A percentile compares a stretch with the other conserved stretches of the same genome.
Evolutionary conservation across 495 filamentous ascomycete species (phyloP).

Genomic region (Usnea hakonensis): DNA sequence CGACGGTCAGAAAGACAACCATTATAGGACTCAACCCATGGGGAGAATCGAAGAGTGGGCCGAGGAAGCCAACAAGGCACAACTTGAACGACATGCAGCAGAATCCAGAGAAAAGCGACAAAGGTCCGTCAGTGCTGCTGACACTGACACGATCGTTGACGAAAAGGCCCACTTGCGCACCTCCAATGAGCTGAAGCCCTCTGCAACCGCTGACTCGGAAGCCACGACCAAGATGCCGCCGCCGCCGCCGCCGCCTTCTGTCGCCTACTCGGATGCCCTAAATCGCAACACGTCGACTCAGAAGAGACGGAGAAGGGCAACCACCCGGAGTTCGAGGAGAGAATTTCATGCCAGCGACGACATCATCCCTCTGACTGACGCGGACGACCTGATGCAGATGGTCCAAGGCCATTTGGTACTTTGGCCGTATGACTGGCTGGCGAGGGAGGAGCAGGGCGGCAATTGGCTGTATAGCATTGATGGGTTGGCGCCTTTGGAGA

Average conservation of each 20-base stretch:
- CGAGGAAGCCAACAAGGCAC: conserved; percentile 25
- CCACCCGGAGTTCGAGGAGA: conserved; percentile 65
- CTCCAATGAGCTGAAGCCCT: conserved; percentile 21
- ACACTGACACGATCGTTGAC: conserved; percentile 19
- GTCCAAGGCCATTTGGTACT: conserved; percentile 83
- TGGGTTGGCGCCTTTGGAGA: conserved; percentile 89
- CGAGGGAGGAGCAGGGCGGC: conserved; percentile 79
- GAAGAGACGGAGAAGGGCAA: conserved; percentile 59
- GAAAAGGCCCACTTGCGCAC: conserved; percentile 38
- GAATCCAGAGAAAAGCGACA: conserved; percentile 10
- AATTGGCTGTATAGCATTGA: conserved; percentile 98
- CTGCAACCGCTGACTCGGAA: conserved; percentile 15
- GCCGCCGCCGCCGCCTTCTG: conserved; percentile 29
- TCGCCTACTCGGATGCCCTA: conserved; percentile 44
- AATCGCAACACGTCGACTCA: conserved; percentile 38
- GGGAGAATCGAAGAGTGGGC: conserved; percentile 39
- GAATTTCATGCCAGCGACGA: conserved; percentile 67
- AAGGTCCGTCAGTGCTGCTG: conserved; percentile 16
- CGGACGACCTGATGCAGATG: conserved; percentile 71
- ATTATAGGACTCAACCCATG: conserved; percentile 22
- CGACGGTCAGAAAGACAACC: conserved; percentile 14
- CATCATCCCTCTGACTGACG: conserved; percentile 60
- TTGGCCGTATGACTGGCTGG: conserved; percentile 92
- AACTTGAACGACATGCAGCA: conserved; percentile 23
- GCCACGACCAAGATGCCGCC: conserved; percentile 25